phyloP scores from a whole-genome alignment of 148 eudicot genomes.

The Cornus controversa region DNA sequence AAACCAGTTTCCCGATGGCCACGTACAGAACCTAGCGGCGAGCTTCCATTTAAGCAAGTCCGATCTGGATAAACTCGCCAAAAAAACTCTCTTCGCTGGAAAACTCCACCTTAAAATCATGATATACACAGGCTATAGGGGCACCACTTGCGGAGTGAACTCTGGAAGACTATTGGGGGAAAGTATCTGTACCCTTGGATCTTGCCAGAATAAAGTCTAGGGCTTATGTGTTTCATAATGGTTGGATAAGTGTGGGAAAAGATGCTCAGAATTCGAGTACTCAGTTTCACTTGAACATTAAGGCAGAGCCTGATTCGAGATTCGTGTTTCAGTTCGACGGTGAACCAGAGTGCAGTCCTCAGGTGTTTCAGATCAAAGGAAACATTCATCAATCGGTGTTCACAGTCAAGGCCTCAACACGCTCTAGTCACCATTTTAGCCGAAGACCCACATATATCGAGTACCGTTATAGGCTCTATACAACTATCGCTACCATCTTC shows the following conservation, averaged over 20 bases:
- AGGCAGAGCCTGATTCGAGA: slow-evolving; percentile 77
- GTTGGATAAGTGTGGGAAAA: slow-evolving; percentile 63
- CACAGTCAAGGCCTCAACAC: too few species aligned
- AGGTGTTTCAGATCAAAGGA: slow-evolving; percentile 67
- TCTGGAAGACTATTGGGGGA: slow-evolving; percentile 58
- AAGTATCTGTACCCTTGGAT: slow-evolving; percentile 49
- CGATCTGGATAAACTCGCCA: slow-evolving; percentile 37
- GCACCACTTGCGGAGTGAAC: slow-evolving; percentile 54
- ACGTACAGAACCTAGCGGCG: slow-evolving; percentile 27
- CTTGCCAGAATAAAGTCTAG: slow-evolving; percentile 35
- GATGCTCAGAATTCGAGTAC: slow-evolving; percentile 31
- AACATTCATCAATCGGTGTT: slow-evolving; percentile 78
- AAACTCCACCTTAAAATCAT: slow-evolving; percentile 30
- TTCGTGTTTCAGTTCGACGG: slow-evolving; percentile 89
- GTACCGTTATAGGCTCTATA: too few species aligned
- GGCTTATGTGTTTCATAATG: slow-evolving; percentile 54
- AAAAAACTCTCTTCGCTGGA: slow-evolving; percentile 33
- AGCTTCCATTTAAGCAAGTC: slow-evolving; percentile 51
- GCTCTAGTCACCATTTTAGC: too few species aligned
- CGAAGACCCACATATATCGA: too few species aligned
- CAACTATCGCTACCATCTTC: too few species aligned
- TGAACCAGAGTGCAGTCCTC: slow-evolving; percentile 88
- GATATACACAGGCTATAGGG: slow-evolving; percentile 53
- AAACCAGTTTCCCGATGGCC: slow-evolving; percentile 20
- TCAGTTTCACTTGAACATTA: slow-evolving; percentile 56